These are phyloP conservation scores for Tritrichomonas musculus DNA, from an alignment of 208 protist genomes.

Conservation along the genomic window DNA sequence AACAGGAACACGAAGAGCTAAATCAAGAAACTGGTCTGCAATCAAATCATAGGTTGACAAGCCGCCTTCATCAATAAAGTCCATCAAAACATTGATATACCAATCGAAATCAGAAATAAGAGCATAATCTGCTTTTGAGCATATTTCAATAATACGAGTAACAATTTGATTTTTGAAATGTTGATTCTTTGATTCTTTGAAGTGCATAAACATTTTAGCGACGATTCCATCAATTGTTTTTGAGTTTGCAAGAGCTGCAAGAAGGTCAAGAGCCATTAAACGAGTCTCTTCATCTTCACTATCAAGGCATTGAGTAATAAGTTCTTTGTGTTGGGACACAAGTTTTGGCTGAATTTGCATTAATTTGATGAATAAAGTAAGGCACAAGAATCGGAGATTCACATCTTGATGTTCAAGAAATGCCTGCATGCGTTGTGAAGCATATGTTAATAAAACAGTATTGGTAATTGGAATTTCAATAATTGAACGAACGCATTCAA, in stretches of 20 bases:
- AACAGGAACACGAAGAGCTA: neutral
- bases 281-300: neutral
- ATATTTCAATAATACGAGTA: neutral
- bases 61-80: neutral
- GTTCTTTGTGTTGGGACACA: slow-evolving; percentile 11
- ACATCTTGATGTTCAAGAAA: neutral
- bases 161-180: neutral
- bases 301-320: neutral
- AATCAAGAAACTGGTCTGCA: neutral
- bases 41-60: neutral
- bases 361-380: neutral
- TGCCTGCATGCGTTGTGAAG: neutral
- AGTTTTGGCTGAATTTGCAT: slow-evolving; percentile 30
- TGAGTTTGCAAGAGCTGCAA: neutral
- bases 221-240: slow-evolving; percentile 29
- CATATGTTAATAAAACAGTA: neutral
- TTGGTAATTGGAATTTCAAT: slow-evolving; percentile 33
- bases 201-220: slow-evolving; percentile 4
- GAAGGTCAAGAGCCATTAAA: neutral
- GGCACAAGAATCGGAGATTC: neutral
- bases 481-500: neutral
- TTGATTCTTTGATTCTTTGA: neutral
- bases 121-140: neutral
- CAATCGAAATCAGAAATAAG: neutral
- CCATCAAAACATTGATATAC: neutral